These are phyloP conservation scores for Scutellaria minor DNA, from an alignment of 257 asterid genomes.

Conservation along the genomic window DNA sequence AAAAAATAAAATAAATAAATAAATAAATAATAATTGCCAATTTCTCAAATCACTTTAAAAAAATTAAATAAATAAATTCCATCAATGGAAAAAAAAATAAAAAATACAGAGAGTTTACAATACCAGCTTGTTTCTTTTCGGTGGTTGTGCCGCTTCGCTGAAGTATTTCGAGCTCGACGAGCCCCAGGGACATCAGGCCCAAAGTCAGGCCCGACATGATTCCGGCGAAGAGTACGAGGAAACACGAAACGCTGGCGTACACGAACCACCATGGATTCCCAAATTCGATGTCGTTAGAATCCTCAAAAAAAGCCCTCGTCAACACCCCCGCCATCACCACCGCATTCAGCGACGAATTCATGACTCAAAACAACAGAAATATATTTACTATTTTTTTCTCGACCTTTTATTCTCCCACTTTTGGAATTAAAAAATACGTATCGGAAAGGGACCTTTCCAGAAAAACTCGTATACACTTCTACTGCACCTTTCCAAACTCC, in stretches of 20 bases:
- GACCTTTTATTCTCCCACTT: slow-evolving; percentile 14
- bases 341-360: slow-evolving; percentile 53
- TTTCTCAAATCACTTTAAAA: slow-evolving; percentile 21
- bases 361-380: slow-evolving; percentile 5
- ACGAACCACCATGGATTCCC: slow-evolving; percentile 93
- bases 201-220: slow-evolving; percentile 92
- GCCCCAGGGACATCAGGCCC: slow-evolving; percentile 95
- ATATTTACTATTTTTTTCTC: neutral
- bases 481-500: neutral
- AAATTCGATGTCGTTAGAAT: slow-evolving; percentile 76
- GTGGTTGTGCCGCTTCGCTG: slow-evolving; percentile 75
- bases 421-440: neutral
- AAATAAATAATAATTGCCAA: neutral
- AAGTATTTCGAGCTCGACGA: slow-evolving; percentile 91
- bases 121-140: slow-evolving; percentile 94
- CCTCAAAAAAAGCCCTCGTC: slow-evolving; percentile 57
- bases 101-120: neutral
- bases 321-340: slow-evolving; percentile 47
- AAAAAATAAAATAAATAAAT: neutral
- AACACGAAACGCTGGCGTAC: slow-evolving; percentile 84
- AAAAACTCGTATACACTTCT: slow-evolving; percentile 8
- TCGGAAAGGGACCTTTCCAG: slow-evolving; percentile 17
- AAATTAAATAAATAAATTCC: neutral
- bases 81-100: neutral
- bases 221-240: slow-evolving; percentile 95